Evolutionary conservation across 2,329 filamentous ascomycete species (phyloP).

Genomic region (Trichophyton rubrum): DNA sequence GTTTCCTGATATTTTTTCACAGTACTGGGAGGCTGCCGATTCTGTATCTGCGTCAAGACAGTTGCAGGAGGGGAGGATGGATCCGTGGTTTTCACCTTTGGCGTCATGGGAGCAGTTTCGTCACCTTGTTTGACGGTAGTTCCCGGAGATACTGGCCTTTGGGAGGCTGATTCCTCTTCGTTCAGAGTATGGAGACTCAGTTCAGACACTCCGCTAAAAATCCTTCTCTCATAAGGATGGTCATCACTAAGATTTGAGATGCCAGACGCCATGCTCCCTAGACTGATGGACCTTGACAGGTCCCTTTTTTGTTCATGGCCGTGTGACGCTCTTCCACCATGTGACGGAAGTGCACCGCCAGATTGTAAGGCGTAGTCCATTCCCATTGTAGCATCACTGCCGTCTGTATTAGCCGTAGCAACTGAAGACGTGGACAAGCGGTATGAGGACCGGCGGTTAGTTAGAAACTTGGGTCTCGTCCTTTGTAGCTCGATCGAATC

Average conservation of each 20-base stretch:
- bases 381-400: slow-evolving; percentile 61
- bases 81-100: slow-evolving; percentile 46
- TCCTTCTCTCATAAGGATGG: slow-evolving; percentile 34
- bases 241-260: slow-evolving; percentile 43
- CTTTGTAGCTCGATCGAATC: slow-evolving; percentile 18
- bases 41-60: slow-evolving; percentile 71
- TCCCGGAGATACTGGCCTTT: slow-evolving; percentile 29
- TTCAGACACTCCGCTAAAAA: slow-evolving; percentile 31
- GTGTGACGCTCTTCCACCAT: slow-evolving; percentile 15
- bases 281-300: slow-evolving; percentile 65
- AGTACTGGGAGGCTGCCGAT: slow-evolving; percentile 82
- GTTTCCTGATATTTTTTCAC: slow-evolving; percentile 68
- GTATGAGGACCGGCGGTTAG: slow-evolving; percentile 44
- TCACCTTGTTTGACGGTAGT: slow-evolving; percentile 27
- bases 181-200: slow-evolving; percentile 45
- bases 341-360: slow-evolving; percentile 55
- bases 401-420: slow-evolving; percentile 45
- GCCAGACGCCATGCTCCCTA: slow-evolving; percentile 80
- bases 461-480: slow-evolving; percentile 44
- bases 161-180: slow-evolving; percentile 41
- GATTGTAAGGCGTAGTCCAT: slow-evolving; percentile 74
- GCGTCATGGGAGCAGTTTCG: slow-evolving; percentile 50
- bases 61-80: slow-evolving; percentile 67
- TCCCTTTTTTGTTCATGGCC: slow-evolving; percentile 32
- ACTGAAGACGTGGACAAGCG: slow-evolving; percentile 48